Conservation (phyloP, 306 rosid species). For the Medicago truncatula region MtrunA17r5.0-ANR NC_053047.1:42194001-42194500, state of each 20-base stretch:
- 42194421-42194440: slow-evolving; percentile 64
- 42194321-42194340: slow-evolving; percentile 30
- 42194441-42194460: slow-evolving; percentile 54
- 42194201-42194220: slow-evolving; percentile 85
- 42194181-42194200: slow-evolving; percentile 76
- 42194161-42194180: slow-evolving; percentile 98
- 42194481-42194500: slow-evolving; percentile 44
- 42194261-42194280: slow-evolving; percentile 23
- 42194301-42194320: slow-evolving; percentile 14
- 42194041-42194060: slow-evolving; percentile 24
- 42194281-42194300: slow-evolving; percentile 9
- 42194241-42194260: slow-evolving; percentile 4
- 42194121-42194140: slow-evolving; percentile 33
- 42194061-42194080: slow-evolving; percentile 3
- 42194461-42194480: slow-evolving; percentile 38
- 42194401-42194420: slow-evolving; percentile 88
- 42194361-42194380: slow-evolving; percentile 94
- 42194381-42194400: slow-evolving; percentile 70
- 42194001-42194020: slow-evolving; percentile 98
- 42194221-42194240: slow-evolving; percentile 53
- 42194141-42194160: slow-evolving; percentile 94
- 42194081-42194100: slow-evolving; percentile 3
- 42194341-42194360: not conserved
- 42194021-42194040: slow-evolving; percentile 97
- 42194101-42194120: not conserved